Percentiles rank a stretch among this genome's conserved stretches.
Evolutionary conservation across 805 yeast genomes (phyloP).

Genomic region (Candida glaebosa): DNA sequence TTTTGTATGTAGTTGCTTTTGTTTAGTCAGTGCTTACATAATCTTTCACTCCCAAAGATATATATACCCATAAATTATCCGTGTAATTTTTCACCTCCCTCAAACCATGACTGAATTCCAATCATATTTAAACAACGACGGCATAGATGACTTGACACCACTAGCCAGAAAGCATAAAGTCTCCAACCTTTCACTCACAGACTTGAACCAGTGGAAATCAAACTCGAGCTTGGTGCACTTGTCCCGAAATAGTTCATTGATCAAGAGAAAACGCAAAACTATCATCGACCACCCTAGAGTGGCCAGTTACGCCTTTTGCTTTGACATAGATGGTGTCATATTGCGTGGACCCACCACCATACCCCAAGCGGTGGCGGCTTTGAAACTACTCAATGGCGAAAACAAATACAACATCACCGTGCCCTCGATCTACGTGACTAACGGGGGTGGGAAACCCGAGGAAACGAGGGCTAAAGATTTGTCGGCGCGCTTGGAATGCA

Average conservation of each 20-base stretch:
- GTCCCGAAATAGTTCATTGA: slow-evolving; percentile 43
- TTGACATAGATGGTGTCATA: slow-evolving; percentile 90
- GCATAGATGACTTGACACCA: slow-evolving; percentile 66
- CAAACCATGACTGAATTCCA: slow-evolving; percentile 27
- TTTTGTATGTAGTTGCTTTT: too few relatives aligned
- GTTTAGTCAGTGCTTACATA: not conserved
- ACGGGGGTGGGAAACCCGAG: slow-evolving; percentile 91
- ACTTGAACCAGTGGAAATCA: slow-evolving; percentile 58
- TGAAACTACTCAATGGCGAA: slow-evolving; percentile 69
- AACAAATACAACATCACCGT: slow-evolving; percentile 74
- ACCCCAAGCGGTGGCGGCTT: slow-evolving; percentile 74
- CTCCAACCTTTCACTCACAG: slow-evolving; percentile 64
- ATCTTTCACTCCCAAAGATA: not conserved
- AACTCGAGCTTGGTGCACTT: slow-evolving; percentile 41
- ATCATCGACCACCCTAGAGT: slow-evolving; percentile 68
- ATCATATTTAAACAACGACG: slow-evolving; percentile 69
- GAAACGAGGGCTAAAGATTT: slow-evolving; percentile 68
- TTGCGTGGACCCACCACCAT: slow-evolving; percentile 82
- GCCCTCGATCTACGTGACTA: slow-evolving; percentile 83
- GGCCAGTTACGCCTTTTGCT: slow-evolving; percentile 84
- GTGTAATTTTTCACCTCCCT: too few relatives aligned
- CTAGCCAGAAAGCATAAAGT: slow-evolving; percentile 58
- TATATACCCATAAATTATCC: not conserved
- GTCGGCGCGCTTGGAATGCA: slow-evolving; percentile 54
- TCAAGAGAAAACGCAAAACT: slow-evolving; percentile 45